phyloP scores from a whole-genome alignment of 768 basidiomycete species.

The Lactifluus volemus region DNA sequence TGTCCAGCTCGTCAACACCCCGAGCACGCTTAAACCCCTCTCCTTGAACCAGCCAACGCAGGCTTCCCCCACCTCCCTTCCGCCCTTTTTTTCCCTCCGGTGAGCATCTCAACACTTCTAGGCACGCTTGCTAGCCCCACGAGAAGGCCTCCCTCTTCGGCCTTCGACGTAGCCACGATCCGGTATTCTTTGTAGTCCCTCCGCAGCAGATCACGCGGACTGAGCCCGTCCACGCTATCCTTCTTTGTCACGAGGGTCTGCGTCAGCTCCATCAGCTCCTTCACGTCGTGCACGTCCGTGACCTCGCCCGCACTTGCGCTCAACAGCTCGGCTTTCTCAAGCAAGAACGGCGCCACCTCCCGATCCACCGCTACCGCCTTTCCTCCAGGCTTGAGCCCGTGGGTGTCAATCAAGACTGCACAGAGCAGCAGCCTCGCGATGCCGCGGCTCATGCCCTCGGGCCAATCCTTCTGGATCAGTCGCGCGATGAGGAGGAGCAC shows the following conservation, averaged over 20 bases:
- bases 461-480: conserved; percentile 17
- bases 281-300: conserved; percentile 30
- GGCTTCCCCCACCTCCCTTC: conserved; percentile 30
- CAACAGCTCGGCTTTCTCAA: conserved; percentile 43
- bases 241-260: conserved; percentile 50
- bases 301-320: conserved; percentile 18
- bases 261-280: conserved; percentile 42
- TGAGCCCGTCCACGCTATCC: conserved; percentile 54
- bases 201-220: conserved; percentile 68
- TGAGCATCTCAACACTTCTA: conserved; percentile 46
- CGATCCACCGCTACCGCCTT: conserved; percentile 66
- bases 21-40: conserved; percentile 56
- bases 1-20: conserved; percentile 70
- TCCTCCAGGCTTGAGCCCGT: conserved; percentile 65
- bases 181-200: conserved; percentile 94
- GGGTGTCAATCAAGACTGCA: conserved; percentile 82
- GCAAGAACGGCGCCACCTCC: conserved; percentile 54
- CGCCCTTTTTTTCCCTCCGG: conserved; percentile 37
- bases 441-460: conserved; percentile 16
- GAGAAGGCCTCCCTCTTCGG: conserved; percentile 34
- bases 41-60: conserved; percentile 56
- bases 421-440: conserved; percentile 32
- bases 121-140: conserved; percentile 84
- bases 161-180: conserved; percentile 37
- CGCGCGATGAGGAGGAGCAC: conserved; percentile 62